Base-by-base conservation (phyloP, 257 asterid species). In the Cinchona pubescens region DNA sequence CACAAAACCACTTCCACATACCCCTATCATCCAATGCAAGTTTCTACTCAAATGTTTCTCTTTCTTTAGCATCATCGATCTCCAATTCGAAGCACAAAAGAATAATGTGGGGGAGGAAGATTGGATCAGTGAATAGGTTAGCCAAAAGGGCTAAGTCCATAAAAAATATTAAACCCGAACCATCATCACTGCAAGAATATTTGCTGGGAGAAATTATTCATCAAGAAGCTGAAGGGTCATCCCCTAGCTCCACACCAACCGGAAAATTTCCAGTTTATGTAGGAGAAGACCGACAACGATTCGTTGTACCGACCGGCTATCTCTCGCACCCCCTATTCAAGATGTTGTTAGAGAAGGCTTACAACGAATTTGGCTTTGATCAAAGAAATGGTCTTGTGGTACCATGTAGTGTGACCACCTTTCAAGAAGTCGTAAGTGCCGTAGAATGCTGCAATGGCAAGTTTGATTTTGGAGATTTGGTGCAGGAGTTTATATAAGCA, bases 241-340 rank as follows among this genome's bases (percentile, higher is more conserved):
- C 86, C 1, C 58, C 87, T 32, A 21, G 85, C 35, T 48, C 74
- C 60, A 88, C 90, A 2, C 86, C 93, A 5, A 82, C 81, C 1
- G 98, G 98, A 37, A 83, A 76, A 2, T 90, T 90, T 32, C 88
- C 87, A 1, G 85, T 90, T 48, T 93, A 93, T 34, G 94, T 91
- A 6, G 98, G 98, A 9, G 95, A 87, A 59, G 96, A 86, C 15
- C 81, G 97, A 0, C 83, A 83, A 37, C 83, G 93, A 30, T 91
- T 91, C 72, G 87, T 80, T 32, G 86, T 90, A 12, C 97, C 96
- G 1, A 91, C 92, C 1, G 77, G 86, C n/a, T 86, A 93, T 40
- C 93, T 93, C 3, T 86, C 93, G 1, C 98, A 93, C 84, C 98
- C 98, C 32, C 64, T 93, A 66, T 85, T 93, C 90, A 90, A 83